A percentile compares a stretch with the other conserved stretches of the same genome.
phyloP scores from a whole-genome alignment of 495 filamentous ascomycete species.

The Penicillium diatomitis region DNA sequence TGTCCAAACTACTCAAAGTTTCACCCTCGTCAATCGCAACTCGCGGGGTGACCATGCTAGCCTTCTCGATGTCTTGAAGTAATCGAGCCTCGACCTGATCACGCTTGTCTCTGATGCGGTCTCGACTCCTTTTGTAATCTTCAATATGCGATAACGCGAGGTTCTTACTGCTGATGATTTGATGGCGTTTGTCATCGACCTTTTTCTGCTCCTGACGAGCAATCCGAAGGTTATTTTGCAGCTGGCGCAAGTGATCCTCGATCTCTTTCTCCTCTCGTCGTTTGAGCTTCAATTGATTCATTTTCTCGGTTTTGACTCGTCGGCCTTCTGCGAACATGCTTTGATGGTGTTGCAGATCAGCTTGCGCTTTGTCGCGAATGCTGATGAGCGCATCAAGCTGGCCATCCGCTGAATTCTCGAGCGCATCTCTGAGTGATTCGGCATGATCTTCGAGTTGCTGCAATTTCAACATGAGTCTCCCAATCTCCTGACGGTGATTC shows the following conservation, averaged over 20 bases:
- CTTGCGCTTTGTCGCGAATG: slow-evolving; percentile 42
- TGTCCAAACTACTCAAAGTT: slow-evolving; percentile 52
- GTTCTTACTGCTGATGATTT: slow-evolving; percentile 59
- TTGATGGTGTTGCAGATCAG: slow-evolving; percentile 35
- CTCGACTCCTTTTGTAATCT: slow-evolving; percentile 37
- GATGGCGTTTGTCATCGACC: slow-evolving; percentile 39
- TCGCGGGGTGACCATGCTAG: slow-evolving; percentile 47
- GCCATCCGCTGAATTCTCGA: slow-evolving; percentile 55
- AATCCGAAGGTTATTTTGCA: slow-evolving; percentile 39
- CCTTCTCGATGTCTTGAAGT: slow-evolving; percentile 46
- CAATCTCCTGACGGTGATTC: slow-evolving; percentile 33
- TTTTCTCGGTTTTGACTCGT: slow-evolving; percentile 41
- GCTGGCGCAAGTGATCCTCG: slow-evolving; percentile 27
- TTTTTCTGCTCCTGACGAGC: slow-evolving; percentile 47
- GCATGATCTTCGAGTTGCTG: slow-evolving; percentile 51
- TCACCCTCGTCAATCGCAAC: slow-evolving; percentile 61
- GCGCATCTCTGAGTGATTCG: slow-evolving; percentile 48
- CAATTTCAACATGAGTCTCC: slow-evolving; percentile 42
- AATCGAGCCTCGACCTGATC: slow-evolving; percentile 40
- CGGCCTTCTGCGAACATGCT: slow-evolving; percentile 44
- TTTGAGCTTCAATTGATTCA: slow-evolving; percentile 28
- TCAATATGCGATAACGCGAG: slow-evolving; percentile 44
- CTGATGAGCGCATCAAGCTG: slow-evolving; percentile 49
- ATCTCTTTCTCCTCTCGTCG: slow-evolving; percentile 33
- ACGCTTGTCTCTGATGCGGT: slow-evolving; percentile 33